phyloP scores from a whole-genome alignment of 352 stramenopile species.

The Pythium phragmiticola region DNA sequence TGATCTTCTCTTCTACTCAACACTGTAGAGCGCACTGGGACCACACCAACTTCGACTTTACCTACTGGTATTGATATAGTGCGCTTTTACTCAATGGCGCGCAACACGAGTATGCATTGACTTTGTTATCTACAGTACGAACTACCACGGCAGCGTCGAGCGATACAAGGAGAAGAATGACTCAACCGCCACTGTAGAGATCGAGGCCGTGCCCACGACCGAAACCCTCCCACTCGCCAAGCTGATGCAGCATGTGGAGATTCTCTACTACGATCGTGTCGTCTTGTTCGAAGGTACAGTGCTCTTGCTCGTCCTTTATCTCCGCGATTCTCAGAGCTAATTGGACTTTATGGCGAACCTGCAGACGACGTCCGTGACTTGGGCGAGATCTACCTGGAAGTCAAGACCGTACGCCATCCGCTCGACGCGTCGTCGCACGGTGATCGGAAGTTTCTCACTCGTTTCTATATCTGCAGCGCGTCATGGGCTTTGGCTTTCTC shows the following conservation, averaged over 20 bases:
- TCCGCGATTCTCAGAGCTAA: not conserved
- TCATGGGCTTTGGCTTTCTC: slow-evolving; percentile 69
- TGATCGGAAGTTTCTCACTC: not conserved
- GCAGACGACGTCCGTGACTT: slow-evolving; percentile 65
- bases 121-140: slow-evolving; percentile 24
- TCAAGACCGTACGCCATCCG: slow-evolving; percentile 43
- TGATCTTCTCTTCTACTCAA: not conserved
- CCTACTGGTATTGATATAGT: slow-evolving; percentile 39
- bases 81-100: no score
- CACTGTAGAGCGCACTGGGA: slow-evolving; percentile 20
- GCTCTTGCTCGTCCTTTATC: not conserved
- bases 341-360: not conserved
- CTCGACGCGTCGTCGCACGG: not conserved
- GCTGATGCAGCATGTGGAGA: slow-evolving; percentile 46
- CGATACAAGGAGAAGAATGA: slow-evolving; percentile 15
- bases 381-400: slow-evolving; percentile 61
- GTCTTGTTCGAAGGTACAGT: slow-evolving; percentile 58
- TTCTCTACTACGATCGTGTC: slow-evolving; percentile 59
- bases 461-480: slow-evolving; percentile 29
- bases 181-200: not conserved
- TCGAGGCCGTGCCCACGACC: slow-evolving; percentile 18
- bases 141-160: slow-evolving; percentile 37
- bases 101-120: no score
- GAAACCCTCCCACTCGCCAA: slow-evolving; percentile 54
- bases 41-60: slow-evolving; percentile 54